Evolutionary conservation across 495 filamentous ascomycete genomes (phyloP).

Genomic region (Penicillium alfredii): DNA sequence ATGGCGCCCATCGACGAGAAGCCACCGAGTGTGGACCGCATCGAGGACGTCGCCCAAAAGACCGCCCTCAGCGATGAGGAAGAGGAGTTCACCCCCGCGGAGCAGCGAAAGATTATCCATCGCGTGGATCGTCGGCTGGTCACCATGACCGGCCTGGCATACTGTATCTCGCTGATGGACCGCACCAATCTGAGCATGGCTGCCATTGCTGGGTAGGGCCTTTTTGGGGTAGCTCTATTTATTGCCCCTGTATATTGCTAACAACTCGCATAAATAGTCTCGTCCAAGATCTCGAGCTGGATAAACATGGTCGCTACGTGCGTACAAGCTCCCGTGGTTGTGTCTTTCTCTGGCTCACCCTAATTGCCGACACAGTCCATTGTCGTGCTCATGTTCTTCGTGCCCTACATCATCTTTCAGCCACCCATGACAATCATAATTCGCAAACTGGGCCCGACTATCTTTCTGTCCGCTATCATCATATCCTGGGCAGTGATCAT

Average conservation of each 20-base stretch:
- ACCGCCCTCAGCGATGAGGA: constrained; percentile 14
- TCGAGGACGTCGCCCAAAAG: constrained; percentile 25
- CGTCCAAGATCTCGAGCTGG: constrained; percentile 46
- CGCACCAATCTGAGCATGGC: constrained; percentile 61
- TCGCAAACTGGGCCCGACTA: constrained; percentile 55
- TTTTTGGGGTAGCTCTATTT: neutral
- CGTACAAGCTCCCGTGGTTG: neutral
- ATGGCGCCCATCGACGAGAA: constrained; percentile 19
- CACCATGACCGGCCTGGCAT: constrained; percentile 56
- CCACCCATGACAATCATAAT: constrained; percentile 52
- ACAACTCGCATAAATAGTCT: constrained; percentile 27
- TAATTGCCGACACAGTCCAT: constrained; percentile 39
- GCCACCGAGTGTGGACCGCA: constrained; percentile 17
- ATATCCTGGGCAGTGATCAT: constrained; percentile 46
- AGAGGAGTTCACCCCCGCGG: constrained; percentile 30
- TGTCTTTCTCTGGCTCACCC: neutral
- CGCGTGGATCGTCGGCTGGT: constrained; percentile 60
- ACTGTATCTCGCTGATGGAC: constrained; percentile 63
- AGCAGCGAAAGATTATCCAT: constrained; percentile 47
- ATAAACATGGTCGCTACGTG: constrained; percentile 38
- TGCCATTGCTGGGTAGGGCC: constrained; percentile 50
- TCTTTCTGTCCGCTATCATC: constrained; percentile 49
- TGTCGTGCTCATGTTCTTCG: constrained; percentile 60
- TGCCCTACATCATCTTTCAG: constrained; percentile 60
- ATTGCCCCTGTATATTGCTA: neutral